Percentiles rank a stretch among this genome's conserved stretches.
Evolutionary conservation across 2,329 filamentous ascomycete genomes (phyloP).

Genomic region (Emericellopsis atlantica): DNA sequence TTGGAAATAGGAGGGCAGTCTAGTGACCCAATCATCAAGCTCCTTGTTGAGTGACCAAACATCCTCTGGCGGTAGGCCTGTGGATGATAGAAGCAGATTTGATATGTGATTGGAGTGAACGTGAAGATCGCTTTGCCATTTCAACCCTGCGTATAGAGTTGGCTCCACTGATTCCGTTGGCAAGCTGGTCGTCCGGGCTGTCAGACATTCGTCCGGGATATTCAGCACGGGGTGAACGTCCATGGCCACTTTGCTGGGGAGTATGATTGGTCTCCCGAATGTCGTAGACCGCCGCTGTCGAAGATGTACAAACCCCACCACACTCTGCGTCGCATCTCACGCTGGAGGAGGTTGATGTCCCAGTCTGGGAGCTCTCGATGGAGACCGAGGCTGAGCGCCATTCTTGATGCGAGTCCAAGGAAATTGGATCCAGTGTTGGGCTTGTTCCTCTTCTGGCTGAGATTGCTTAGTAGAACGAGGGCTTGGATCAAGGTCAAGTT

Average conservation of each 20-base stretch:
- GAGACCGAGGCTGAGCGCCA: constrained; percentile 31
- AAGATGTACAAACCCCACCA: constrained; percentile 31
- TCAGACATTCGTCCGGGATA: constrained; percentile 14
- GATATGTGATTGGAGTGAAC: constrained; percentile 17
- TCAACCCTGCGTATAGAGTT: constrained; percentile 15
- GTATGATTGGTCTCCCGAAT: constrained; percentile 18
- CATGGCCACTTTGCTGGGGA: constrained; percentile 15
- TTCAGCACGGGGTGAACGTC: constrained; percentile 15
- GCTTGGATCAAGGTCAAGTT: constrained; percentile 18
- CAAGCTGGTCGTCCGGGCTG: constrained; percentile 8
- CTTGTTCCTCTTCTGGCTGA: constrained; percentile 32
- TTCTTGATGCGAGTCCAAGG: constrained; percentile 30
- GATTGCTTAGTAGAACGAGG: constrained; percentile 19
- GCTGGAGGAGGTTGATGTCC: constrained; percentile 17
- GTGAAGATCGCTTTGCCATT: constrained; percentile 15
- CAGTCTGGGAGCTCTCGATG: constrained; percentile 26
- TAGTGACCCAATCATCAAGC: constrained; percentile 13
- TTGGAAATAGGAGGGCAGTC: constrained; percentile 12
- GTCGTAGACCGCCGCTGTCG: constrained; percentile 31
- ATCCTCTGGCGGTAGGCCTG: constrained; percentile 11
- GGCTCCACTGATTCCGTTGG: constrained; percentile 10
- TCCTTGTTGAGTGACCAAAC: constrained; percentile 11
- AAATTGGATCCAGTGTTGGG: constrained; percentile 35
- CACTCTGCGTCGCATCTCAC: constrained; percentile 24
- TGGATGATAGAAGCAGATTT: constrained; percentile 13